These are phyloP conservation scores for Ceratocystis colombiana DNA, from an alignment of 2,329 filamentous ascomycete species.

Conservation along the genomic window DNA sequence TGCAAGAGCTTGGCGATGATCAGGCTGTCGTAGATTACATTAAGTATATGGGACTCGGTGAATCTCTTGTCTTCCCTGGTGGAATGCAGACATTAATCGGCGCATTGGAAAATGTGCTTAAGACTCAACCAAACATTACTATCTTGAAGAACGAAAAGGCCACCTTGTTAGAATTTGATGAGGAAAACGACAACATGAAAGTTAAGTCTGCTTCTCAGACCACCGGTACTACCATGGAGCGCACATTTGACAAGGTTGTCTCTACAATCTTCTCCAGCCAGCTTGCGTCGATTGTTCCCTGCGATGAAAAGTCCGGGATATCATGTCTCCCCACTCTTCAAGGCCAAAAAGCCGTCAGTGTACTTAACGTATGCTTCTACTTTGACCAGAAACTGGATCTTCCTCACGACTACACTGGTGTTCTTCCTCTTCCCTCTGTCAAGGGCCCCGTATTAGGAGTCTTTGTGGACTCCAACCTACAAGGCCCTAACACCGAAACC, in stretches of 20 bases:
- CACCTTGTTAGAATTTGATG: constrained; percentile 8
- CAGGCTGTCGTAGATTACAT: constrained; percentile 28
- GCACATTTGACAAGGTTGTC: constrained; percentile 48
- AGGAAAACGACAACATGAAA: constrained; percentile 3
- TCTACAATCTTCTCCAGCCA: constrained; percentile 50
- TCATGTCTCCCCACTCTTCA: constrained; percentile 40
- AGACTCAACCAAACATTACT: constrained; percentile 19
- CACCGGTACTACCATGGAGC: background rate
- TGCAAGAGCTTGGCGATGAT: constrained; percentile 30
- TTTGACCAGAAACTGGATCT: constrained; percentile 57
- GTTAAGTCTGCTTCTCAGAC: background rate
- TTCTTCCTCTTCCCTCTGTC: constrained; percentile 71
- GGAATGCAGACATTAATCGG: constrained; percentile 55
- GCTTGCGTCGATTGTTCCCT: constrained; percentile 32
- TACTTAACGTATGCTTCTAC: constrained; percentile 89
- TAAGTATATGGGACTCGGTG: constrained; percentile 24
- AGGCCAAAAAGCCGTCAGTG: constrained; percentile 57
- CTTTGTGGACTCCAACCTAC: constrained; percentile 70
- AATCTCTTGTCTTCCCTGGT: constrained; percentile 28
- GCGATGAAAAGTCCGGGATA: constrained; percentile 29
- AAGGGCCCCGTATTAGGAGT: constrained; percentile 79
- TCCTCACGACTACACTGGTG: constrained; percentile 66
- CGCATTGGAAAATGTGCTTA: constrained; percentile 29
- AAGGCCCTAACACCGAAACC: constrained; percentile 41
- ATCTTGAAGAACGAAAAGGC: constrained; percentile 27